phyloP scores from a whole-genome alignment of 129 eudicot genomes.

The Flaveria bidentis region DNA sequence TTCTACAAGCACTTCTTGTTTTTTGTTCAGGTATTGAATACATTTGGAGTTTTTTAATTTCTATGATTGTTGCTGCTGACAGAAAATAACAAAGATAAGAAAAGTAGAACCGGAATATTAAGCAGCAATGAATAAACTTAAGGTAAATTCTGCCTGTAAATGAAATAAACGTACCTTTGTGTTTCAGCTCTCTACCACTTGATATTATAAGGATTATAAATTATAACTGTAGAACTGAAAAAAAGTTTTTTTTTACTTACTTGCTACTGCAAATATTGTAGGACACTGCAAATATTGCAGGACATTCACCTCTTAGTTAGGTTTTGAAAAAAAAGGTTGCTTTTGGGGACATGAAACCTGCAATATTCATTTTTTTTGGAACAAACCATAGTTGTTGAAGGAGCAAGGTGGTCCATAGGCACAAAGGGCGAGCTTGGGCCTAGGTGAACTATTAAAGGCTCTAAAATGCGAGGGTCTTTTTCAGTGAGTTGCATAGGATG shows the following conservation, averaged over 20 bases:
- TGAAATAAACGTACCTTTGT: neutral
- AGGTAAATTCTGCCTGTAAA: neutral
- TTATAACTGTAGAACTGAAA: neutral
- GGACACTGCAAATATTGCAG: neutral
- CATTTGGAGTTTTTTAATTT: neutral
- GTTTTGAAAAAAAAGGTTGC: neutral
- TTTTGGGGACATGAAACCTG: neutral
- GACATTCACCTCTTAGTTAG: neutral
- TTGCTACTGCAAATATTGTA: neutral
- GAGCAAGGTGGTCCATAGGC: no score
- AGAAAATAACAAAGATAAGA: no score
- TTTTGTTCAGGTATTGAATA: constrained; percentile 64
- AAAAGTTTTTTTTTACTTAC: neutral
- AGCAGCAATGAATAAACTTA: neutral
- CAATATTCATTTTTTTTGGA: no score
- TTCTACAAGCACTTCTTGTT: constrained; percentile 60
- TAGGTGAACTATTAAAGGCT: no score
- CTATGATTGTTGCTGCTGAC: no score
- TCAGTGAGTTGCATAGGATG: no score
- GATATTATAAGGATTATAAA: neutral
- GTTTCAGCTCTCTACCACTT: neutral
- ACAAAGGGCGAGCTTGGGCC: no score
- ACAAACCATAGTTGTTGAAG: no score
- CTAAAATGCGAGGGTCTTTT: no score
- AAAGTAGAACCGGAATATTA: no score